Base-by-base conservation (phyloP, 306 rosid genomes). In the Inga laurina region DNA sequence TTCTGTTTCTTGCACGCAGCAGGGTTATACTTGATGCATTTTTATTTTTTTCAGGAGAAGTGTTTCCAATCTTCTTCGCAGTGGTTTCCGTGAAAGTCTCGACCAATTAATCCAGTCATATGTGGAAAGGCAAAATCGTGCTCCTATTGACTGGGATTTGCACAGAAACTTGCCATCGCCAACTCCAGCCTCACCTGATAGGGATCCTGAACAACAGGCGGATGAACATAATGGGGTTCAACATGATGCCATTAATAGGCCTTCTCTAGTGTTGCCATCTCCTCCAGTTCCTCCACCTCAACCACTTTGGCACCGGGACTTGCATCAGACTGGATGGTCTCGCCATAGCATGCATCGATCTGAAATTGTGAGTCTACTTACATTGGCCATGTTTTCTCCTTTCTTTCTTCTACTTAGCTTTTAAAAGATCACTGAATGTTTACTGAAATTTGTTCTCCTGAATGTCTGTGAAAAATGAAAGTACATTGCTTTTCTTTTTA, bases 281-380 rank as follows among this genome's bases (percentile, higher is more conserved):
- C 99, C 99, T 34, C 99, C 98, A 0, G 95, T 90, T 37, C 99
- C 99, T 84, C 99, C 99, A 19, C 99, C 99, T 57, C 99, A 94
- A 77, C 99, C 99, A 72, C 81, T 94, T 72, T 97, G 99, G 99
- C 98, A 97, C 87, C 98, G 89, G 84, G 97, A 92, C 88, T 86
- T 92, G 67, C 98, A 94, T 77, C 97, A 94, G 86, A 88, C 95
- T 79, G 96, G 97, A 84, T 94, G 98, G 99, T 85, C 98, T 85
- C 97, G 99, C 48, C 99, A 94, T 88, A 91, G 87, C 90, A 90
- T 97, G 92, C 97, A 94, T 75, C 99, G 99, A 68, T 90, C 99
- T 59, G 99, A 97, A 91, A 89, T 97, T 10, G 99, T 97, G 83
- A 92, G 98, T 81, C 72, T 86, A n/a, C 77, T 6, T 56, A 48